Percentiles rank a stretch among this genome's conserved stretches.
Conservation (phyloP, 2,329 filamentous ascomycete species). For the Calonectria pteridis region DNA sequence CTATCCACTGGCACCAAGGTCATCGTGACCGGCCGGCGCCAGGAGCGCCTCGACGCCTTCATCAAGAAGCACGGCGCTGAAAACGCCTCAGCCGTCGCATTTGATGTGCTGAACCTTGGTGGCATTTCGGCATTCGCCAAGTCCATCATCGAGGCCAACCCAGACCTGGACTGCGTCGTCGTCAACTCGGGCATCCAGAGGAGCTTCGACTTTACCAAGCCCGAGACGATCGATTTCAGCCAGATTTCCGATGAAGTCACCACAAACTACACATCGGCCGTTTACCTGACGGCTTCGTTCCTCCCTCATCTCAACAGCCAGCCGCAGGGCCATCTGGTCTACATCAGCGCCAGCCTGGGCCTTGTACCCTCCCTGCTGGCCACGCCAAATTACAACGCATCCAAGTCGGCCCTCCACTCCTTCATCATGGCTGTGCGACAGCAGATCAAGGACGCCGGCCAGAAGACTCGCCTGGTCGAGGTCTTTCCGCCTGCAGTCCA, state of each 20-base stretch:
- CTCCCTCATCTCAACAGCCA: constrained; percentile 35
- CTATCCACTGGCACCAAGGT: constrained; percentile 57
- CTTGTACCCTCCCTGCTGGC: constrained; percentile 29
- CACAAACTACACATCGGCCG: constrained; percentile 37
- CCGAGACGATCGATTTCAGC: constrained; percentile 41
- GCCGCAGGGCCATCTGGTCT: constrained; percentile 27
- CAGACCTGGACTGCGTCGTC: constrained; percentile 59
- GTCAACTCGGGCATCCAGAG: constrained; percentile 69
- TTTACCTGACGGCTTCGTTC: constrained; percentile 36
- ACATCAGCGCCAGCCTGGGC: constrained; percentile 31
- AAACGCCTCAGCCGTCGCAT: constrained; percentile 49
- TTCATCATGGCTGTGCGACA: constrained; percentile 36
- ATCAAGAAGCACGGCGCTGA: constrained; percentile 56
- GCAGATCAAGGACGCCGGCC: constrained; percentile 30
- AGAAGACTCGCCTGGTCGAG: constrained; percentile 34
- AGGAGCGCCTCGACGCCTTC: constrained; percentile 62
- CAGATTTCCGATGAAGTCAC: constrained; percentile 35
- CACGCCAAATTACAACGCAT: constrained; percentile 39
- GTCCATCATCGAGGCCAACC: constrained; percentile 19
- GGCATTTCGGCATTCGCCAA: constrained; percentile 42
- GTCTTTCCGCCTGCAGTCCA: constrained; percentile 42
- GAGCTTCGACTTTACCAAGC: constrained; percentile 44
- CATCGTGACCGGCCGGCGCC: constrained; percentile 60
- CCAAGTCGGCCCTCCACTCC: constrained; percentile 39
- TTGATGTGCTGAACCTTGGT: constrained; percentile 59